Conservation (phyloP, 2,329 filamentous ascomycete species). For the Fusarium sulawesiense region DNA sequence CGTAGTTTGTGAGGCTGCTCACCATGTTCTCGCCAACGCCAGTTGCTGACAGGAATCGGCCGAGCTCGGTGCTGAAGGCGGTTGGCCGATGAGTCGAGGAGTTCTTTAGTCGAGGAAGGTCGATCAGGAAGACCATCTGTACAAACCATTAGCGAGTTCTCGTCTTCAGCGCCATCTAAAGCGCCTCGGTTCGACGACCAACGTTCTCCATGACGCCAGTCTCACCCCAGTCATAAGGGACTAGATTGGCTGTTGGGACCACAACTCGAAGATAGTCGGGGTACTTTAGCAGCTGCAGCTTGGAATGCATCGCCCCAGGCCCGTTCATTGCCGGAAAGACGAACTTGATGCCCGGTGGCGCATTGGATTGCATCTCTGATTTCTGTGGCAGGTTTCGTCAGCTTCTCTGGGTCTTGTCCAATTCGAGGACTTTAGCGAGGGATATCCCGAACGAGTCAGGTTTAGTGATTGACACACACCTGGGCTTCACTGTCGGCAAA, state of each 20-base stretch:
- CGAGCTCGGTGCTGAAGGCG: constrained; percentile 75
- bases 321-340: constrained; percentile 87
- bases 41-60: constrained; percentile 75
- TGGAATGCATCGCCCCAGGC: constrained; percentile 88
- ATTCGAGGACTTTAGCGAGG: constrained; percentile 8
- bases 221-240: constrained; percentile 91
- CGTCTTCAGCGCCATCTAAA: constrained; percentile 22
- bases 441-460: constrained; percentile 14
- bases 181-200: constrained; percentile 42
- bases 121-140: constrained; percentile 88
- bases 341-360: constrained; percentile 68
- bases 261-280: constrained; percentile 79
- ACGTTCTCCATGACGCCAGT: constrained; percentile 87
- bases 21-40: constrained; percentile 73
- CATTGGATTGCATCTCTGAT: constrained; percentile 60
- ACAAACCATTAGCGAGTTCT: constrained; percentile 39
- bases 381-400: constrained; percentile 51
- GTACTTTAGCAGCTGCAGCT: constrained; percentile 90
- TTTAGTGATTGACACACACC: constrained; percentile 53
- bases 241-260: constrained; percentile 87
- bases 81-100: constrained; percentile 49
- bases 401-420: constrained; percentile 20
- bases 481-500: constrained; percentile 65
- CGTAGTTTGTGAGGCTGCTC: constrained; percentile 78
- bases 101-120: constrained; percentile 74